These are phyloP conservation scores for Penicillium oxalicum DNA, from an alignment of 2,329 filamentous ascomycete genomes.

Conservation along the genomic window DNA sequence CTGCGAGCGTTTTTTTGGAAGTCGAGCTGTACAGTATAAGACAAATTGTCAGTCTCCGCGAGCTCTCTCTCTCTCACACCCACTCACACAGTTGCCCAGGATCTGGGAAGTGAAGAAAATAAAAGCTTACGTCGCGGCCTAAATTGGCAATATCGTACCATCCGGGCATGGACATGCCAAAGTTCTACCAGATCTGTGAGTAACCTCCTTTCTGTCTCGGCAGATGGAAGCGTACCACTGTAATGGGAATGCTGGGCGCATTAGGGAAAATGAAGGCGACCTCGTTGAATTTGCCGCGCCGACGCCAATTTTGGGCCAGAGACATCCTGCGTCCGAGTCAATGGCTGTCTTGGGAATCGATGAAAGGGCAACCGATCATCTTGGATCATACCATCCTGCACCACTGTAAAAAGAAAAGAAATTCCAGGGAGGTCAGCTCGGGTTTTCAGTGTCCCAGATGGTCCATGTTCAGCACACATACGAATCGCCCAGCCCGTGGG, in stretches of 20 bases:
- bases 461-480: constrained; percentile 28
- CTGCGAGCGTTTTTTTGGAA: constrained; percentile 37
- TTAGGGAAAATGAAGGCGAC: constrained; percentile 93
- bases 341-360: neutral
- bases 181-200: constrained; percentile 49
- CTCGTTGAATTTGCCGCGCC: constrained; percentile 72
- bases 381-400: constrained; percentile 39
- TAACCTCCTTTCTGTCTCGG: neutral
- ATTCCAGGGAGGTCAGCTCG: neutral
- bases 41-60: neutral
- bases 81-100: too few relatives aligned
- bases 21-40: constrained; percentile 27
- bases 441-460: neutral
- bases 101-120: neutral
- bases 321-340: constrained; percentile 48
- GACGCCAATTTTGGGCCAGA: constrained; percentile 81
- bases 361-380: neutral
- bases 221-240: constrained; percentile 53
- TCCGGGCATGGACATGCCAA: constrained; percentile 73
- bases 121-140: constrained; percentile 35
- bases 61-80: neutral
- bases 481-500: constrained; percentile 90
- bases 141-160: constrained; percentile 47
- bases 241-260: constrained; percentile 79
- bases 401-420: constrained; percentile 33